These are phyloP conservation scores for Flaveria bidentis DNA, from an alignment of 129 eudicot species.

Conservation along the genomic window DNA sequence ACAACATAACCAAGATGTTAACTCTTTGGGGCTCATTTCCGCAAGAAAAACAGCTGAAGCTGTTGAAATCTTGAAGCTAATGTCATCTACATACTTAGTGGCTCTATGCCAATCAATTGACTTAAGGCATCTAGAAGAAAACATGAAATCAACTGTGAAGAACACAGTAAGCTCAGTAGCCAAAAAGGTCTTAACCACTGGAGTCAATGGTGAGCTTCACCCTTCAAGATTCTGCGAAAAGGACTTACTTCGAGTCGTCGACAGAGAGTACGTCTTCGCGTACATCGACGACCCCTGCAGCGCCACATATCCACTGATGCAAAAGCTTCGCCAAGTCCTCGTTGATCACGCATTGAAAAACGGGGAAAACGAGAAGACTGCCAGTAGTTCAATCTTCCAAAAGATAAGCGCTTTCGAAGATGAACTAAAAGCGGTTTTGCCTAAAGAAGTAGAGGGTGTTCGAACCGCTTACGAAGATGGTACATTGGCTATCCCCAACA, in stretches of 20 bases:
- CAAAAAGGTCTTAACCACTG: conserved; percentile 59
- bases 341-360: conserved; percentile 68
- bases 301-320: conserved; percentile 66
- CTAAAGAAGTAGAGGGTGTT: conserved; percentile 64
- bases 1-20: conserved; percentile 91
- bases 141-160: conserved; percentile 60
- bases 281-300: conserved; percentile 69
- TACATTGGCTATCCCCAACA: conserved; percentile 47
- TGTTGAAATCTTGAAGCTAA: conserved; percentile 73
- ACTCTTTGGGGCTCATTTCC: conserved; percentile 77
- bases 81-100: conserved; percentile 67
- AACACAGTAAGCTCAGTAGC: conserved; percentile 76
- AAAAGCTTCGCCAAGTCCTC: conserved; percentile 65
- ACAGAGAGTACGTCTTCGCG: conserved; percentile 59
- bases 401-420: conserved; percentile 68
- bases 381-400: conserved; percentile 59
- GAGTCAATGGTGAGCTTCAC: conserved; percentile 69
- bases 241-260: conserved; percentile 68
- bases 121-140: conserved; percentile 81
- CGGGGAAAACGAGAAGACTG: conserved; percentile 46
- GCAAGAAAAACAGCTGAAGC: conserved; percentile 78
- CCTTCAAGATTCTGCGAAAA: conserved; percentile 66
- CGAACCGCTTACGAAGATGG: conserved; percentile 48
- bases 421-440: conserved; percentile 53
- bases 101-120: conserved; percentile 82